Percentiles rank a stretch among this genome's conserved stretches.
Evolutionary conservation across 2,329 filamentous ascomycete species (phyloP).

Genomic region (Pleoardoris graminearum): DNA sequence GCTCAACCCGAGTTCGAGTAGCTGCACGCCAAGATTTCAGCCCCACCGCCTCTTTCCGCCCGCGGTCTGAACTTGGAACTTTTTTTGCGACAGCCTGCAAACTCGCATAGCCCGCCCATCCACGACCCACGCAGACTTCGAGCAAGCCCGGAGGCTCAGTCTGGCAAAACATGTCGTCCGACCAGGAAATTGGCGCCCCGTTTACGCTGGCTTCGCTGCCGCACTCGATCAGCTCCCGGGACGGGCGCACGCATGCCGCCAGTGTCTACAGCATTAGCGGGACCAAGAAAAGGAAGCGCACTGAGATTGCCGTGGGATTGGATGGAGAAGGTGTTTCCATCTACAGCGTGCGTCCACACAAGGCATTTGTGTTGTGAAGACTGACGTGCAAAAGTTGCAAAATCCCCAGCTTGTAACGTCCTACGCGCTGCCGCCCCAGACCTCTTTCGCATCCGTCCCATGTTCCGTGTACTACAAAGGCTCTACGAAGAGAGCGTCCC

Average conservation of each 20-base stretch:
- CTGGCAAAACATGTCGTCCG: slow-evolving; percentile 43
- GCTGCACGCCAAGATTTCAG: slow-evolving; percentile 12
- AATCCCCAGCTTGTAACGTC: slow-evolving; percentile 63
- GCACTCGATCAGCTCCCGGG: slow-evolving; percentile 45
- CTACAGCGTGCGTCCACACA: slow-evolving; percentile 57
- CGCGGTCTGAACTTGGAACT: slow-evolving; percentile 26
- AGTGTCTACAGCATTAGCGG: slow-evolving; percentile 59
- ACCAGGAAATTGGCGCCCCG: slow-evolving; percentile 42
- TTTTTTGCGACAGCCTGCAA: slow-evolving; percentile 19
- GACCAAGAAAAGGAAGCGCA: slow-evolving; percentile 63
- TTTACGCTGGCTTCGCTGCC: slow-evolving; percentile 51
- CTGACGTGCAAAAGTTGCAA: slow-evolving; percentile 55
- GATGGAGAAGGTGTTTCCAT: slow-evolving; percentile 66
- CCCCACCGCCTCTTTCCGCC: slow-evolving; percentile 20
- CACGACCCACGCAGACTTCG: slow-evolving; percentile 29
- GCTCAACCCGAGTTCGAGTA: no score
- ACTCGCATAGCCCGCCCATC: background rate
- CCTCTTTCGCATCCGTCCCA: slow-evolving; percentile 60
- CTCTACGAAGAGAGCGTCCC: slow-evolving; percentile 47
- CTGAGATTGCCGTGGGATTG: slow-evolving; percentile 62
- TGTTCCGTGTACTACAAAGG: slow-evolving; percentile 61
- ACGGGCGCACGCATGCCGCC: slow-evolving; percentile 48
- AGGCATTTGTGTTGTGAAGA: slow-evolving; percentile 7
- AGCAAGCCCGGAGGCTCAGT: slow-evolving; percentile 14
- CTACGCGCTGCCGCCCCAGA: slow-evolving; percentile 64